Conservation (phyloP, 2,329 filamentous ascomycete species). For the Ilyonectria robusta region DNA sequence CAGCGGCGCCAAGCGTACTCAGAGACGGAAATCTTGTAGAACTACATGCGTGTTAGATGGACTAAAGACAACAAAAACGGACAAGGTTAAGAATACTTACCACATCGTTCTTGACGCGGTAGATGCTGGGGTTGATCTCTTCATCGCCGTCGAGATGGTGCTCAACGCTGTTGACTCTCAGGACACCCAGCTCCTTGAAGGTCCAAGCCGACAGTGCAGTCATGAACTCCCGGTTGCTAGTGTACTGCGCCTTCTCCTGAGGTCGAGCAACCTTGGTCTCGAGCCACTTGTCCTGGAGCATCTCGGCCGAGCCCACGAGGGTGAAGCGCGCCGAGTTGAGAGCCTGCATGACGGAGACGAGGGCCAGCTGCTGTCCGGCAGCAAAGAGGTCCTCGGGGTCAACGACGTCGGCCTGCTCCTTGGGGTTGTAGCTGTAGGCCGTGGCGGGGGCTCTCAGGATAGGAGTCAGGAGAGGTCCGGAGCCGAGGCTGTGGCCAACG, state of each 20-base stretch:
- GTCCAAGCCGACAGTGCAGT: constrained; percentile 92
- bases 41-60: constrained; percentile 64
- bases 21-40: constrained; percentile 89
- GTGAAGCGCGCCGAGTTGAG: constrained; percentile 93
- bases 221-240: constrained; percentile 88
- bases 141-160: constrained; percentile 75
- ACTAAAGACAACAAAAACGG: not conserved
- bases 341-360: constrained; percentile 90
- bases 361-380: constrained; percentile 83
- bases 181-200: constrained; percentile 92
- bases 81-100: constrained; percentile 70
- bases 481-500: constrained; percentile 86
- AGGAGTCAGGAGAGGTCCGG: constrained; percentile 82
- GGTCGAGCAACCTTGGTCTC: constrained; percentile 80
- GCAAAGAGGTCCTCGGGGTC: constrained; percentile 85
- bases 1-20: constrained; percentile 85
- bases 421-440: constrained; percentile 94
- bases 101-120: constrained; percentile 96
- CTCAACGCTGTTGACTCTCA: constrained; percentile 86
- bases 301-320: constrained; percentile 87
- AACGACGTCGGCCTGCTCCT: constrained; percentile 80
- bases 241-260: constrained; percentile 67
- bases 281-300: constrained; percentile 92
- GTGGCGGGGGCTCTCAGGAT: constrained; percentile 87
- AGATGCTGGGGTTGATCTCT: constrained; percentile 86